These are phyloP conservation scores for Oryza brachyantha DNA, from an alignment of 176 grass and related monocot genomes.

Conservation along the genomic window DNA sequence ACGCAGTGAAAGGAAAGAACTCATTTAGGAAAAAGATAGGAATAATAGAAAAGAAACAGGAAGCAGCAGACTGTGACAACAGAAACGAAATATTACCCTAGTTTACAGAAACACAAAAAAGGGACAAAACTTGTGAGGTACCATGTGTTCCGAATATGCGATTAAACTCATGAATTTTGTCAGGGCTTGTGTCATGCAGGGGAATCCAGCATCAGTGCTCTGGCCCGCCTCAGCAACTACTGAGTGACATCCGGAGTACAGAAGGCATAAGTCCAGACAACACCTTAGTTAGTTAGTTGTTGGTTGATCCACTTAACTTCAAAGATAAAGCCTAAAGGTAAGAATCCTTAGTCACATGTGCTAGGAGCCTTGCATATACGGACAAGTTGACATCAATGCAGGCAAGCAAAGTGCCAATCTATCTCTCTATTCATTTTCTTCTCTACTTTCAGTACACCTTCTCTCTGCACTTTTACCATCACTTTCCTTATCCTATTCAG, in stretches of 20 bases:
- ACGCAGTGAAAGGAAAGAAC: neutral
- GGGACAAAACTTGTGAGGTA: neutral
- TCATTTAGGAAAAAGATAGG: neutral
- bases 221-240: neutral
- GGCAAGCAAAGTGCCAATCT: too few species aligned
- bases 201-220: neutral
- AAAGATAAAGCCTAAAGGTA: too few species aligned
- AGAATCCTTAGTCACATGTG: too few species aligned
- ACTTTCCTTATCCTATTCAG: too few species aligned
- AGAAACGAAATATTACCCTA: neutral
- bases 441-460: too few species aligned
- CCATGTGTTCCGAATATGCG: neutral
- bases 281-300: neutral
- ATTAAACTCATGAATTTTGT: neutral
- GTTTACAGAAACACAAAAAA: neutral
- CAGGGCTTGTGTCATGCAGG: neutral
- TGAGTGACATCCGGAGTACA: neutral
- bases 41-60: neutral
- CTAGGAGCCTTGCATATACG: too few species aligned
- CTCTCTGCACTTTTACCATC: too few species aligned
- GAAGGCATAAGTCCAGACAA: neutral
- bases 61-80: neutral
- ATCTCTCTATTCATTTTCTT: too few species aligned
- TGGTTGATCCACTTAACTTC: too few species aligned
- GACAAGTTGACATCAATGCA: too few species aligned